Percentiles rank a stretch among this genome's conserved stretches.
These are phyloP conservation scores for Pseudogymnoascus sp. DNA, from an alignment of 2,329 filamentous ascomycete species.

Conservation along the genomic window DNA sequence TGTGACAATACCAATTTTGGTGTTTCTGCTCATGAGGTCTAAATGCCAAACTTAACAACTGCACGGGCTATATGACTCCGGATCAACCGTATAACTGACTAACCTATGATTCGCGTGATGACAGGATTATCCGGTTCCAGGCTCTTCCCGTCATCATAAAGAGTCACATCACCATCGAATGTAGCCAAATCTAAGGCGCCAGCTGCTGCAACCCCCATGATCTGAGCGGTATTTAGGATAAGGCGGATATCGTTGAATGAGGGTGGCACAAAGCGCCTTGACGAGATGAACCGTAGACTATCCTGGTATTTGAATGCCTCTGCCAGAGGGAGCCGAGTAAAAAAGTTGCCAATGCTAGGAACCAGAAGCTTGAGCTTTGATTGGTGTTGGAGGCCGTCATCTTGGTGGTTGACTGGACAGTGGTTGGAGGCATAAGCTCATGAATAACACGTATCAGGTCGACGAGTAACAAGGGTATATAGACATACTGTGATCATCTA, in stretches of 20 bases:
- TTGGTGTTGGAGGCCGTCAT: conserved; percentile 55
- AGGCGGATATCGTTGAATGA: conserved; percentile 96
- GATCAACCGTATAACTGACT: conserved; percentile 16
- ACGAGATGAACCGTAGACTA: conserved; percentile 76
- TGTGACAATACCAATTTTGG: conserved; percentile 90
- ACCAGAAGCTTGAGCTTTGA: conserved; percentile 93
- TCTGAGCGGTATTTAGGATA: conserved; percentile 88
- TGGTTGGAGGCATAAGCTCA: neutral
- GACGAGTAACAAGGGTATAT: neutral
- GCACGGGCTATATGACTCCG: conserved; percentile 2
- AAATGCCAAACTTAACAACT: conserved; percentile 39
- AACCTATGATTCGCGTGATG: conserved; percentile 55
- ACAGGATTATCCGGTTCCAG: conserved; percentile 71
- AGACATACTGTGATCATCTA: conserved; percentile 77
- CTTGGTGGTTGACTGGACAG: conserved; percentile 61
- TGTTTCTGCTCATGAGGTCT: conserved; percentile 67
- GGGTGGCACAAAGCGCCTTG: conserved; percentile 84
- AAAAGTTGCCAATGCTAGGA: conserved; percentile 86
- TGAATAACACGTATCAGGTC: neutral
- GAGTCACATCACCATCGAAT: conserved; percentile 94
- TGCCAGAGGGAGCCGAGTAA: conserved; percentile 78
- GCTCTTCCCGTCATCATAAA: conserved; percentile 85
- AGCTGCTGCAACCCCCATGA: conserved; percentile 76
- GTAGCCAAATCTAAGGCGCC: conserved; percentile 78
- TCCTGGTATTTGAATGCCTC: conserved; percentile 93